phyloP scores from a whole-genome alignment of 345 rosid genomes.

The Lumnitzera littorea region DNA sequence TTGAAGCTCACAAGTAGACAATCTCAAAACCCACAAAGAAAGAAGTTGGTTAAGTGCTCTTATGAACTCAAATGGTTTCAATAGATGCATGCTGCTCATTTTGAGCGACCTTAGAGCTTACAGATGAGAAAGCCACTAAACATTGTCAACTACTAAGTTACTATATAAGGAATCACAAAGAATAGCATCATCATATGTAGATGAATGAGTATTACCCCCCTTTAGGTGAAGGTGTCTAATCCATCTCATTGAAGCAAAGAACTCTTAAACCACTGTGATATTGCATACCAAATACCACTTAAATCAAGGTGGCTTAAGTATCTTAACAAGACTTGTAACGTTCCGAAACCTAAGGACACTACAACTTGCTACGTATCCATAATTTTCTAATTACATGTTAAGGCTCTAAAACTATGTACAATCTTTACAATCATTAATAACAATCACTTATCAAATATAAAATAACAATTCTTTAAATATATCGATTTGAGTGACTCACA shows the following conservation, averaged over 20 bases:
- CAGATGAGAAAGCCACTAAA: conserved; percentile 11
- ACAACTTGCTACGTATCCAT: no score
- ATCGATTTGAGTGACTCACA: no score
- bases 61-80: background rate
- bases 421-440: no score
- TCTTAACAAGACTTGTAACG: conserved; percentile 3
- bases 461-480: no score
- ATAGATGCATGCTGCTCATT: background rate
- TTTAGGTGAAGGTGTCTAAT: conserved; percentile 3
- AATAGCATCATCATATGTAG: background rate
- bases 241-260: conserved; percentile 5
- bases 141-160: background rate
- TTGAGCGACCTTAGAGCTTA: background rate
- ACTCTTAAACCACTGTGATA: background rate
- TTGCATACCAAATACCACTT: background rate
- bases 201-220: fast-evolving
- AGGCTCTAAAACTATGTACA: no score
- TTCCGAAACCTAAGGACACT: no score
- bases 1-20: background rate
- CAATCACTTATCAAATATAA: no score
- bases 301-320: conserved; percentile 5
- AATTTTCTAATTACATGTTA: no score
- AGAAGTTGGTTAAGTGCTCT: background rate
- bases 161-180: background rate
- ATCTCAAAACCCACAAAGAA: background rate